These are phyloP conservation scores for Phytophthora aleatoria DNA, from an alignment of 352 stramenopile species.

Conservation along the genomic window DNA sequence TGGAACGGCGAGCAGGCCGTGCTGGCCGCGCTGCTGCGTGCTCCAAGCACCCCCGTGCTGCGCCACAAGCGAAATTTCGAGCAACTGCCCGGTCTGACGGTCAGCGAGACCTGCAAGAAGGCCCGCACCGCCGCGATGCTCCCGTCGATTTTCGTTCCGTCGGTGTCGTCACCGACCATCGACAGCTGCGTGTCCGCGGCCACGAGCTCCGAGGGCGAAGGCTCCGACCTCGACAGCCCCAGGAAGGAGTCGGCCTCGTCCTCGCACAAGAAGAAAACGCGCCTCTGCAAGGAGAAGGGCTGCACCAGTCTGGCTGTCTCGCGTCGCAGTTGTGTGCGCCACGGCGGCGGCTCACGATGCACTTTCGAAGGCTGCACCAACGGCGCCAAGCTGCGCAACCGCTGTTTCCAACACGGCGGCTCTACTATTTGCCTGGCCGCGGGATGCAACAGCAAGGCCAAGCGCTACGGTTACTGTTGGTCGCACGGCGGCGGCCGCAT, in stretches of 20 bases:
- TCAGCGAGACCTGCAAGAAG: slow-evolving; percentile 21
- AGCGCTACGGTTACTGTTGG: slow-evolving; percentile 85
- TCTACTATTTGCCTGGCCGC: slow-evolving; percentile 71
- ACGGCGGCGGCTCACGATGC: slow-evolving; percentile 64
- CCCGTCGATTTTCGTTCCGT: slow-evolving; percentile 28
- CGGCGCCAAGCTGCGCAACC: slow-evolving; percentile 74
- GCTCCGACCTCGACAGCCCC: slow-evolving; percentile 38
- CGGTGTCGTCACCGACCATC: slow-evolving; percentile 21
- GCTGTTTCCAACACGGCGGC: slow-evolving; percentile 79
- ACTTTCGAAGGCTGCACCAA: slow-evolving; percentile 64
- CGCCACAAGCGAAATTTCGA: slow-evolving; percentile 20
- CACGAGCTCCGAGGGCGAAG: slow-evolving; percentile 37
- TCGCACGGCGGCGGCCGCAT: slow-evolving; percentile 78
- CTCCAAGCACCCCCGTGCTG: slow-evolving; percentile 4
- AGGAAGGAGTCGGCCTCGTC: slow-evolving; percentile 17
- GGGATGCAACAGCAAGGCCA: slow-evolving; percentile 72
- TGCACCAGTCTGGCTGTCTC: slow-evolving; percentile 71
- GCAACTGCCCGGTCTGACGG: slow-evolving; percentile 3
- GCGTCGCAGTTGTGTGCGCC: slow-evolving; percentile 58
- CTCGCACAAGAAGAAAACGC: slow-evolving; percentile 50
- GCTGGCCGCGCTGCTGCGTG: slow-evolving; percentile 21
- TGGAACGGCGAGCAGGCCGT: slow-evolving; percentile 33
- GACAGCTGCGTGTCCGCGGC: slow-evolving; percentile 19
- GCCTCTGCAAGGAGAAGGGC: slow-evolving; percentile 64
- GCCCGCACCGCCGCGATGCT: slow-evolving; percentile 9